phyloP scores from a whole-genome alignment of 2,329 filamentous ascomycete species.

The Sarocladium oryzae region DNA sequence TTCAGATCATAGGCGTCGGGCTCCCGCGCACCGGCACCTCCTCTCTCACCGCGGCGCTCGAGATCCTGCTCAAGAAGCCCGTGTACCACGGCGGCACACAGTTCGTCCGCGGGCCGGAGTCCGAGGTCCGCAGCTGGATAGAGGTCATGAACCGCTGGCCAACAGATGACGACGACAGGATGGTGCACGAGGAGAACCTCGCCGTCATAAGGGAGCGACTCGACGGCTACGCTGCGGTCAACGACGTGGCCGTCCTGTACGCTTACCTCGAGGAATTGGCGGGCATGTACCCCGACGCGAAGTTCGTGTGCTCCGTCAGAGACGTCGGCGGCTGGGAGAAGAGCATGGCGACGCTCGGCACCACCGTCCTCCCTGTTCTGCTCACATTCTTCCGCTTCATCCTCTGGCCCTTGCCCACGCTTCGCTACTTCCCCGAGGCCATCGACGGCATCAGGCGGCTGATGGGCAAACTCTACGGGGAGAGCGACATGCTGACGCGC shows the following conservation, averaged over 20 bases:
- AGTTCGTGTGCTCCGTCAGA: slow-evolving; percentile 17
- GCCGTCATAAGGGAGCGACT: background rate
- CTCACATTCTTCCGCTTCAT: slow-evolving; percentile 13
- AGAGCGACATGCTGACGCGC: slow-evolving; percentile 7
- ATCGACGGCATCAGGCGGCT: slow-evolving; percentile 11
- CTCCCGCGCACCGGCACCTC: slow-evolving; percentile 19
- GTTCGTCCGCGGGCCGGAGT: slow-evolving; percentile 14
- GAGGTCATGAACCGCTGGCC: slow-evolving; percentile 1
- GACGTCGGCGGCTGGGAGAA: slow-evolving; percentile 15
- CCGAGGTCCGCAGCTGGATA: slow-evolving; percentile 14
- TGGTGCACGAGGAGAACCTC: slow-evolving; percentile 2
- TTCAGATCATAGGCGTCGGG: slow-evolving; percentile 21
- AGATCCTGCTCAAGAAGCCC: slow-evolving; percentile 19
- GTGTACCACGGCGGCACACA: slow-evolving; percentile 19
- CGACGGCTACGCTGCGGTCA: slow-evolving; percentile 7
- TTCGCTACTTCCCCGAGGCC: slow-evolving; percentile 14
- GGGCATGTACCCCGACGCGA: slow-evolving; percentile 16
- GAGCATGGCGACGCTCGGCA: slow-evolving; percentile 12
- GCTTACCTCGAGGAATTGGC: slow-evolving; percentile 8
- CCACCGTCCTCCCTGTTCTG: background rate
- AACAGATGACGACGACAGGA: background rate
- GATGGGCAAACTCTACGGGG: slow-evolving; percentile 10
- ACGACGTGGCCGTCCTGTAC: background rate
- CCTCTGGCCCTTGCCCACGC: slow-evolving; percentile 14
- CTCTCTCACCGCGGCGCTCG: slow-evolving; percentile 18